Evolutionary conservation across 164 flowering plant genomes (phyloP), one percentile per base, ranked within the genome.

Genomic region (Aristolochia californica): DNA sequence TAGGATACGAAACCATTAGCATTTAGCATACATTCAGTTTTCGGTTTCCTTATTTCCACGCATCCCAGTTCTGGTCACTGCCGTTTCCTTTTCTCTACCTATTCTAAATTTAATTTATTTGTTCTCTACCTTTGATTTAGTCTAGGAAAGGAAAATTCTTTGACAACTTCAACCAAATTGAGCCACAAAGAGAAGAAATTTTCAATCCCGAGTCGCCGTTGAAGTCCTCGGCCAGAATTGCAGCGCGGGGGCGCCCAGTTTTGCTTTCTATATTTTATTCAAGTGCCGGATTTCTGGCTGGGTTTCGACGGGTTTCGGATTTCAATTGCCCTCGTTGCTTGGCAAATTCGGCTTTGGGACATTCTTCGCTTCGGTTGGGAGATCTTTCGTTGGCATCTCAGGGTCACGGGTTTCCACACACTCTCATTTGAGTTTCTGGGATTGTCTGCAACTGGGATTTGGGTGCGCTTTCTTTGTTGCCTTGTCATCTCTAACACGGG

Each of bases 381-480:
- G 40, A 34, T 34, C 40, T 34, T 34, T 34, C 40, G 40, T 34
- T 34, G 40, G 11, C 40, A 34, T 34, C 10, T 9, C 40, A n/a
- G 68, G 59, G 53, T 53, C 64, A 25, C 44, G 64, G 58, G 13
- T 44, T 24, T 44, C 44, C 18, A 11, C 2, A 4, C 18, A 43
- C n/a, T 43, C 16, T 5, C 22, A 45, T 34, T 18, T 44, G 43
- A 17, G 13, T 16, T 26, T 43, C 4, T 61, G 44, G 13, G 9
- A 21, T 15, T 53, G 9, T 53, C 13, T 30, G 25, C 24, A 15
- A 22, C 40, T 34, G 40, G 40, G 40, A 34, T 2, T 52, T 2
- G 56, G 56, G 23, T 43, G 26, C 16, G 5, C 20, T 56, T 55
- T 61, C 21, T 13, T 53, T 12, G 16, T 25, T 40, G 20, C 18